Evolutionary conservation across 179 eudicot species (phyloP).

Genomic region (Silene vulgaris): DNA sequence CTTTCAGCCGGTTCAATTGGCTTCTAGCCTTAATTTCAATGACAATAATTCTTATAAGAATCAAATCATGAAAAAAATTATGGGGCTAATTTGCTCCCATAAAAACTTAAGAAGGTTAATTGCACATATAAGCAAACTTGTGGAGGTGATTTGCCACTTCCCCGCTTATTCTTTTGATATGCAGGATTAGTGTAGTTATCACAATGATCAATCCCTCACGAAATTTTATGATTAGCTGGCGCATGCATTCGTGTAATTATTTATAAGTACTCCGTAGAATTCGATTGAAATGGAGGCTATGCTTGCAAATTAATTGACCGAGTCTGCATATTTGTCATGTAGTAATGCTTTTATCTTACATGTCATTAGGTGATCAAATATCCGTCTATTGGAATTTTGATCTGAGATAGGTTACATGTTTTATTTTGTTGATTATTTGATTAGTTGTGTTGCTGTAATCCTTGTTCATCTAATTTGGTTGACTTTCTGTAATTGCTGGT

Average conservation of each 20-base stretch:
- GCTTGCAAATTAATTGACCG: slow-evolving; percentile 5
- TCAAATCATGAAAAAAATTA: too few species aligned
- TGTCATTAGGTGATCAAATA: not conserved
- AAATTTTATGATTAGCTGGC: not conserved
- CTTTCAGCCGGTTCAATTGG: too few species aligned
- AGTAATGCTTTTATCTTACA: not conserved
- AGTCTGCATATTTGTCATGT: not conserved
- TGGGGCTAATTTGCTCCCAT: too few species aligned
- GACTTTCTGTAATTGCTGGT: not conserved
- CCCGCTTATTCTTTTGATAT: not conserved
- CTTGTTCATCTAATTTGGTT: not conserved
- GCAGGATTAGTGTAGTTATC: not conserved
- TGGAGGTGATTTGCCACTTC: too few species aligned
- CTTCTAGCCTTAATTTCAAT: too few species aligned
- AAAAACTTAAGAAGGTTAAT: too few species aligned
- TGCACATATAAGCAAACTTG: too few species aligned
- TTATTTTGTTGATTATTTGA: not conserved
- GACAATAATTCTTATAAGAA: too few species aligned
- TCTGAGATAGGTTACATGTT: not conserved
- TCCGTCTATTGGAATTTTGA: not conserved
- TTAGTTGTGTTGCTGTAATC: not conserved
- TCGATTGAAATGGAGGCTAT: not conserved
- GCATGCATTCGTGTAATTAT: too few species aligned
- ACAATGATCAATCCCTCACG: not conserved
- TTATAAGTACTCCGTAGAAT: too few species aligned